phyloP scores from a whole-genome alignment of 2,329 filamentous ascomycete species.

The Colletotrichum higginsianum region DNA sequence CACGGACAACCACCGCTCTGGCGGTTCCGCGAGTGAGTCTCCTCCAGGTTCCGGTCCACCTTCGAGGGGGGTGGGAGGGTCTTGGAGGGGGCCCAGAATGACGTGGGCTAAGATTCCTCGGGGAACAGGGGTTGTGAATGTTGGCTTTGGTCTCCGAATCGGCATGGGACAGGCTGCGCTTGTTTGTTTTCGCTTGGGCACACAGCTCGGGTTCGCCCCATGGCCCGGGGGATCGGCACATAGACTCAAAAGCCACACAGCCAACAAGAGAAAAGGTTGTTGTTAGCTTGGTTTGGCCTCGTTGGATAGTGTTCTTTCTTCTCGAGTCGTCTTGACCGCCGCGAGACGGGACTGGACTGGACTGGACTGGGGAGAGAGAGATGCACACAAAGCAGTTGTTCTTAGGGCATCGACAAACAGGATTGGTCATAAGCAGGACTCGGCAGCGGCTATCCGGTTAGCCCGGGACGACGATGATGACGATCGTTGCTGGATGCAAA shows the following conservation, averaged over 20 bases:
- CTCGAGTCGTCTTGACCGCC: neutral
- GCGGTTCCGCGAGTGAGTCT: constrained; percentile 2
- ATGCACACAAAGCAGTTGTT: neutral
- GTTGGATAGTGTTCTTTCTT: neutral
- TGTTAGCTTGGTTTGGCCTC: neutral
- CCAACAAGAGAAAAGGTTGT: neutral
- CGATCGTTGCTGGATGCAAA: constrained; percentile 11
- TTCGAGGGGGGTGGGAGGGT: neutral
- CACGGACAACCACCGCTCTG: neutral
- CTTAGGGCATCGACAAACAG: neutral
- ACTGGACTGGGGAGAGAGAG: neutral
- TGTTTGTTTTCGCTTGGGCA: constrained; percentile 2
- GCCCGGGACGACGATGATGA: constrained; percentile 21
- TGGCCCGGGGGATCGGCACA: constrained; percentile 11
- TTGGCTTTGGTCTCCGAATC: neutral
- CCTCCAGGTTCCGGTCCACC: neutral
- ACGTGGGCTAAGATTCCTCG: constrained; percentile 34
- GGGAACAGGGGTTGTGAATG: neutral
- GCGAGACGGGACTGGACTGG: neutral
- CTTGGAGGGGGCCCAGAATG: constrained; percentile 24
- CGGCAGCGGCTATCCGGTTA: constrained; percentile 41
- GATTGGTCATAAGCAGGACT: neutral
- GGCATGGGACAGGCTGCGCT: neutral
- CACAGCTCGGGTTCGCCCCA: constrained; percentile 31
- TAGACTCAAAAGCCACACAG: neutral